Base-by-base conservation (phyloP, 2,329 filamentous ascomycete species). In the Colletotrichum navitas region DNA sequence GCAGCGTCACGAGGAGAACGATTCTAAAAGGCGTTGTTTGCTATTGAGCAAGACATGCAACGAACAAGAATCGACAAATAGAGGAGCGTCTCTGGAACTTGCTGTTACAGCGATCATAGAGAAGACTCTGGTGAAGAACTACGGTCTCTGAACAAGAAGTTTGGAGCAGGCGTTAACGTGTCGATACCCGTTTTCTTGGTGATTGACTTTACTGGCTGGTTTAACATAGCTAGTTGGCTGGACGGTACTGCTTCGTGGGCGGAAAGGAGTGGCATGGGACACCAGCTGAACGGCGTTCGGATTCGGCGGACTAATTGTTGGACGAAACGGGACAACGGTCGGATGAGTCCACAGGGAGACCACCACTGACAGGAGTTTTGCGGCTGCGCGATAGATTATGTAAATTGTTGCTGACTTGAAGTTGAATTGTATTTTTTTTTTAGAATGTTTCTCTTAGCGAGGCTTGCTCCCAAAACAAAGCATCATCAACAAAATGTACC, bases 251-350 rank as follows among this genome's bases (percentile, higher is more conserved):
- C 36, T 71, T 62, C 55, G 45, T 36, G 51, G 43, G 39, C 64
- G 58, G 59, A 29, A 63, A 59, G 65, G 63, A 58, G 62, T 36
- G 68, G 59, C 68, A 68, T 60, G 54, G 59, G 65, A 68, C 59
- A 54, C 59, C 65, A 54, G 68, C 59, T 47, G 24, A 63, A 59
- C 65, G 68, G 68, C 68, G 68, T 71, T 70, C 55, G 62, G 67
- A 52, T 59, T 71, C 63, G 68, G 52, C 54, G 39, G 68, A 63
- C 52, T 68, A 58, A 54, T 68, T 59, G 54, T 63, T 55, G 59
- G 36, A 71, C 65, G 68, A 60, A 60, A 68, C 54, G 54, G 60
- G 67, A 58, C 56, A 54, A 68, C 59, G 45, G 61, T 36, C 29
- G 32, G 65, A 26, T 34, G 45, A 60, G 43, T 63, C 65, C 68